Conservation (phyloP, 768 basidiomycete species). For the Mycena leptocephala region DNA sequence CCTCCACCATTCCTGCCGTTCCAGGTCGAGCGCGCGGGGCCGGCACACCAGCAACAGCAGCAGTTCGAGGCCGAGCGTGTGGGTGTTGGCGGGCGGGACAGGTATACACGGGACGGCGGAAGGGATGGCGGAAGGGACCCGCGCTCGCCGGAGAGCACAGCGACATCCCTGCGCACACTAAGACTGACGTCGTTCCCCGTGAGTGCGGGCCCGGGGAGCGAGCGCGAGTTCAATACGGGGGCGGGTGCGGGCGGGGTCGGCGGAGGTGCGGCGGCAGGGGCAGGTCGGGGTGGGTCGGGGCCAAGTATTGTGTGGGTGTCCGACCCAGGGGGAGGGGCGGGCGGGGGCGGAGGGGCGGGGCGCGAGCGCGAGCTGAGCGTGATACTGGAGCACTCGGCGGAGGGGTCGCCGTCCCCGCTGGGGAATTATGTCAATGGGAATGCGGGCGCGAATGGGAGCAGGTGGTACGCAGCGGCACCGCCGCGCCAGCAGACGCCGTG, state of each 20-base stretch:
- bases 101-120: not conserved
- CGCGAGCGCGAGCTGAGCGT: conserved; percentile 16
- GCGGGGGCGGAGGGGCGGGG: not conserved
- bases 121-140: not conserved
- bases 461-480: not conserved
- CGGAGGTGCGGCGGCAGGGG: not conserved
- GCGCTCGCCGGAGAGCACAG: conserved; percentile 9
- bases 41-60: not conserved
- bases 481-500: conserved; percentile 15
- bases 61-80: conserved; percentile 24
- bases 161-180: conserved; percentile 20
- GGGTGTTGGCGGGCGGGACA: not conserved
- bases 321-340: not conserved
- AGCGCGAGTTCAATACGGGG: not conserved
- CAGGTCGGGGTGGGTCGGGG: not conserved
- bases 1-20: conserved; percentile 5
- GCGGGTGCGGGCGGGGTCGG: not conserved
- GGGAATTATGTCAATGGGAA: not conserved
- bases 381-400: conserved; percentile 10
- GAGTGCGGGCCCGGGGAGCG: not conserved
- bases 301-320: too few species aligned
- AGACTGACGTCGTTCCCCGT: conserved; percentile 27
- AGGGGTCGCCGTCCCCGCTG: conserved; percentile 11
- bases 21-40: conserved; percentile 10
- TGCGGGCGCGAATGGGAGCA: not conserved